Evolutionary conservation across 768 basidiomycete genomes (phyloP).

Genomic region (Tricholoma matsutake): DNA sequence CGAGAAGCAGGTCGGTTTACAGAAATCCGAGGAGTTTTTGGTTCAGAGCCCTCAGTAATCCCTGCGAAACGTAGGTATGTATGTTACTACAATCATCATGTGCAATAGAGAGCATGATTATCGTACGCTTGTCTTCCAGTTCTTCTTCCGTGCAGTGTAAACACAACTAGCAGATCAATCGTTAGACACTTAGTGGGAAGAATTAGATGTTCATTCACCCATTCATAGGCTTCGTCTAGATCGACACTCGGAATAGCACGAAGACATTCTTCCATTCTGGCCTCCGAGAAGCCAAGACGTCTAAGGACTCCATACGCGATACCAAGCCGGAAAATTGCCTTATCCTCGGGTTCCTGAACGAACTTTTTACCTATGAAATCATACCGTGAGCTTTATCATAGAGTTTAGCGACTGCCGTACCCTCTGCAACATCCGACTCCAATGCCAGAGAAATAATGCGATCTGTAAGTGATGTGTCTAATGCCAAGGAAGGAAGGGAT

Average conservation of each 20-base stretch:
- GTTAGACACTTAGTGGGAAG: slow-evolving; percentile 1
- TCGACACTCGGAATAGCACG: slow-evolving; percentile 59
- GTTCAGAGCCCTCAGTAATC: slow-evolving; percentile 10
- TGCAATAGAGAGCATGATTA: not conserved
- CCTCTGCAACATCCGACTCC: slow-evolving; percentile 30
- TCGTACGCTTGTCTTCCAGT: slow-evolving; percentile 40
- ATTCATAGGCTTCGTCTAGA: slow-evolving; percentile 87
- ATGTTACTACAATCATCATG: not conserved
- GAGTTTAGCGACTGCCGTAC: slow-evolving; percentile 12
- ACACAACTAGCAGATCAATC: slow-evolving; percentile 47
- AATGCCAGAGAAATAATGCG: slow-evolving; percentile 54
- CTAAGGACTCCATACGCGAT: slow-evolving; percentile 79
- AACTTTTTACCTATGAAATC: slow-evolving; percentile 29
- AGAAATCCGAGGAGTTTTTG: slow-evolving; percentile 13
- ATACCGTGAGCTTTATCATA: slow-evolving; percentile 11
- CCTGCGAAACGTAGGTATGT: not conserved
- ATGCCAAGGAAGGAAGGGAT: slow-evolving; percentile 55
- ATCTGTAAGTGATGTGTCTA: slow-evolving; percentile 57
- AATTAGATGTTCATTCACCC: slow-evolving; percentile 52
- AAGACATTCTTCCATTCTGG: slow-evolving; percentile 70
- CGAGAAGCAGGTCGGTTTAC: slow-evolving; percentile 11
- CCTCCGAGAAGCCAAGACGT: slow-evolving; percentile 72
- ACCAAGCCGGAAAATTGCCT: slow-evolving; percentile 64
- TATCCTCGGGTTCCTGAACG: slow-evolving; percentile 65
- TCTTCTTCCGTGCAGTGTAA: slow-evolving; percentile 62